Evolutionary conservation across 306 rosid species (phyloP), one percentile per base, ranked within the genome.

Genomic region (Urtica urens): DNA sequence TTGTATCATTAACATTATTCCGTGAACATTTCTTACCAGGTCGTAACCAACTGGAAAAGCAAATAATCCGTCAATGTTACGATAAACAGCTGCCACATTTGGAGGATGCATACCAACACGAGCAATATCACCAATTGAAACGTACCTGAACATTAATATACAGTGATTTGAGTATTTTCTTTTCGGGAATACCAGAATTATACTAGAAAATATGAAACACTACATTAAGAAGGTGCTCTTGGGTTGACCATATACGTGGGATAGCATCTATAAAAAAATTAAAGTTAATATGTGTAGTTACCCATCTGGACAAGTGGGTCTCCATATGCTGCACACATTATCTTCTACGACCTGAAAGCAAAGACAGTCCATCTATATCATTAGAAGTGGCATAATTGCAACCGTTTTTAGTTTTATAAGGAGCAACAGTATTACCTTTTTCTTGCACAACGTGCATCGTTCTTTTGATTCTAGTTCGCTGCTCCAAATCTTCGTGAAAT

Each of bases 241-340:
- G n/a, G n/a, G n/a, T n/a, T n/a, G n/a, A n/a, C n/a, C n/a, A n/a
- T n/a, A n/a, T n/a, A n/a, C n/a, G n/a, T n/a, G n/a, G n/a, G n/a
- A n/a, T n/a, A n/a, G n/a, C n/a, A n/a, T n/a, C n/a, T n/a, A n/a
- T 26, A 1, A 20, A 15, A 49, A 57, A 33, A 38, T 9, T 13
- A 21, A 38, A 37, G 60, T 25, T n/a, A 62, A 68, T 2, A 43
- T 22, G 24, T 30, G 45, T 44, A 51, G 40, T 74, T 90, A 90
- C 99, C 99, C 95, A n/a, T 77, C 76, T 3, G 92, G 95, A 70
- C 95, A 90, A 39, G 58, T 37, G 49, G 95, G 95, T 67, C 99
- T 81, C 99, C 99, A 90, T 63, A 90, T 82, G 83, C 87, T 81
- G 59, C 87, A 90, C 47, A 71, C 78, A 17, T 58, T 62, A 43